Evolutionary conservation across 805 yeast species (phyloP), one percentile per base, ranked within the genome.

Genomic region (Osmozyma mogii): DNA sequence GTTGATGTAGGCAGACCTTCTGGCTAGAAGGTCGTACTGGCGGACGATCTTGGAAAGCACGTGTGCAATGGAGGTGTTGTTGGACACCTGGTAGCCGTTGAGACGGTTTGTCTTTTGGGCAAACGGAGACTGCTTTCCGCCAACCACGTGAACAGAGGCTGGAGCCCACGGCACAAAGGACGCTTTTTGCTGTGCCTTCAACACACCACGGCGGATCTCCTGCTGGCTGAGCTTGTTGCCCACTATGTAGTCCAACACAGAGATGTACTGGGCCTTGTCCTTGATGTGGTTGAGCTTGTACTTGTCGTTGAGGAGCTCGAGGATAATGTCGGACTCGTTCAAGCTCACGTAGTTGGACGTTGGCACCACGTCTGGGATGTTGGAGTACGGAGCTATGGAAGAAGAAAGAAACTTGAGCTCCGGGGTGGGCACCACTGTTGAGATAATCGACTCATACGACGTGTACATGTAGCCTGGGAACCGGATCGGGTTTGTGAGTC

Each of bases 401-500:
- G 65, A 48, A 1, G 65, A 52, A 22, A 63, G 48, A 35, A 59
- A 59, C 52, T 85, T 94, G 41, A 82, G 60, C 25, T 80, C 80
- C 1, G 95, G 95, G 0, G 85, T 78, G 2, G 96, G 96, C 2
- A 92, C 72, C 40, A 92, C 56, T 1, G 89, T 75, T 1, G 96
- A 78, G 28, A 85, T 56, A 11, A 92, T 75, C 28, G 94, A 79
- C 22, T 87, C 83, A 41, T 82, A 58, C 3, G 94, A 84, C 48
- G 81, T 83, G 64, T 84, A 88, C 72, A 87, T 79, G 58, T 85
- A 85, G 27, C 92, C 78, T 4, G 98, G 98, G 52, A 82, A 89
- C 42, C 98, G 66, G 25, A 92, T 58, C 0, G 97, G 83, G 37
- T 89, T 84, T 2, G 97, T 84, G 3, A 85, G 63, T 0, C 88